These are phyloP conservation scores for Suillus clintonianus DNA, from an alignment of 768 basidiomycete genomes.

Conservation along the genomic window DNA sequence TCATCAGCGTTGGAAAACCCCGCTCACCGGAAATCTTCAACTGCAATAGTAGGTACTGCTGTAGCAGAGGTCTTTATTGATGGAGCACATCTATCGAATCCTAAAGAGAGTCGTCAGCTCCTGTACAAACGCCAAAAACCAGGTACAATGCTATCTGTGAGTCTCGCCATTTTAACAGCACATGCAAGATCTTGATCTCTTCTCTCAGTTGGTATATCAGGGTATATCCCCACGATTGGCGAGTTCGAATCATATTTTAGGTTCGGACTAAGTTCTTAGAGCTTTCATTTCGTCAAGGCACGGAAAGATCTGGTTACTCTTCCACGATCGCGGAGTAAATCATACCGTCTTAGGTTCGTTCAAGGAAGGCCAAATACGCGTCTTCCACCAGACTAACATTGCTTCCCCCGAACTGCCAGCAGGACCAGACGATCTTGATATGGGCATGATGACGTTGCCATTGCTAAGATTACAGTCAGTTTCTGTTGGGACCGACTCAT, in stretches of 20 bases:
- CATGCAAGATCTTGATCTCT: not conserved
- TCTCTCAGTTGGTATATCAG: conserved; percentile 50
- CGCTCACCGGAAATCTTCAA: conserved; percentile 53
- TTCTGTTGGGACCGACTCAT: not conserved
- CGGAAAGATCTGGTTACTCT: conserved; percentile 78
- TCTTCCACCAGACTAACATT: conserved; percentile 61
- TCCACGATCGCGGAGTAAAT: conserved; percentile 83
- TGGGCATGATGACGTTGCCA: conserved; percentile 36
- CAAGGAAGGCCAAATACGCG: conserved; percentile 45
- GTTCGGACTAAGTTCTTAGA: not conserved
- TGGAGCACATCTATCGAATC: conserved; percentile 50
- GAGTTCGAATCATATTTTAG: conserved; percentile 3
- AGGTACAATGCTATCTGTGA: conserved; percentile 51
- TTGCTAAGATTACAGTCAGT: not conserved
- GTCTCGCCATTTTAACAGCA: conserved; percentile 10
- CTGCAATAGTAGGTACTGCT: conserved; percentile 63
- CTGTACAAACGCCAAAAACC: conserved; percentile 60
- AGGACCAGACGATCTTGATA: conserved; percentile 46
- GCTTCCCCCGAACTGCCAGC: conserved; percentile 50
- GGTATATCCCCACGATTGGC: conserved; percentile 63
- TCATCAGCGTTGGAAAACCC: conserved; percentile 56
- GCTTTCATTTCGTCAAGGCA: conserved; percentile 30
- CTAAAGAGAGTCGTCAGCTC: conserved; percentile 48
- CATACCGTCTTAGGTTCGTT: conserved; percentile 74
- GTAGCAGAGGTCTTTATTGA: conserved; percentile 46